A percentile compares a stretch with the other conserved stretches of the same genome.
phyloP scores from a whole-genome alignment of 2,329 filamentous ascomycete species.

The Venturia pyrina region DNA sequence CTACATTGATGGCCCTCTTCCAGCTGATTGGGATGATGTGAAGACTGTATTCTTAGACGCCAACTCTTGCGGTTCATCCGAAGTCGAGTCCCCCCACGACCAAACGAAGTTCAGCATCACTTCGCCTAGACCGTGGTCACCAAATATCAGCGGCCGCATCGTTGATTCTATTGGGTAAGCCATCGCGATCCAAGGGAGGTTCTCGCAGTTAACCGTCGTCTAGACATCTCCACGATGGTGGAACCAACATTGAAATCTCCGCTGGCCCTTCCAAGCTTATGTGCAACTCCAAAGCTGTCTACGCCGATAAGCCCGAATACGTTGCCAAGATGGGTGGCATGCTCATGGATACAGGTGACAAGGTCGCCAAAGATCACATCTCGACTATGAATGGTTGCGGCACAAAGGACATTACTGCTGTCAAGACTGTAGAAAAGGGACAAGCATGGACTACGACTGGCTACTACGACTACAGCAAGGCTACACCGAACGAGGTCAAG shows the following conservation, averaged over 20 bases:
- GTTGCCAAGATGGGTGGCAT: background rate
- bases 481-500: background rate
- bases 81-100: constrained; percentile 3
- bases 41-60: constrained; percentile 10
- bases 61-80: constrained; percentile 10
- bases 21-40: background rate
- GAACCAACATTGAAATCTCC: background rate
- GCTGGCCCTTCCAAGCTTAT: background rate
- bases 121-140: background rate
- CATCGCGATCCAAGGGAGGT: too few relatives aligned
- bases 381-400: constrained; percentile 5
- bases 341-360: background rate
- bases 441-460: constrained; percentile 8
- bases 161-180: constrained; percentile 5
- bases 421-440: background rate
- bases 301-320: background rate
- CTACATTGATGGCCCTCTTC: background rate
- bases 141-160: constrained; percentile 4
- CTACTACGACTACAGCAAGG: constrained; percentile 8
- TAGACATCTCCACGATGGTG: constrained; percentile 11
- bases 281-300: background rate
- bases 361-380: constrained; percentile 4
- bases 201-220: background rate
- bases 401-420: background rate
- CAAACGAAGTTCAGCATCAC: background rate